Evolutionary conservation across 352 stramenopile species (phyloP).

Genomic region (Bremia lactucae): DNA sequence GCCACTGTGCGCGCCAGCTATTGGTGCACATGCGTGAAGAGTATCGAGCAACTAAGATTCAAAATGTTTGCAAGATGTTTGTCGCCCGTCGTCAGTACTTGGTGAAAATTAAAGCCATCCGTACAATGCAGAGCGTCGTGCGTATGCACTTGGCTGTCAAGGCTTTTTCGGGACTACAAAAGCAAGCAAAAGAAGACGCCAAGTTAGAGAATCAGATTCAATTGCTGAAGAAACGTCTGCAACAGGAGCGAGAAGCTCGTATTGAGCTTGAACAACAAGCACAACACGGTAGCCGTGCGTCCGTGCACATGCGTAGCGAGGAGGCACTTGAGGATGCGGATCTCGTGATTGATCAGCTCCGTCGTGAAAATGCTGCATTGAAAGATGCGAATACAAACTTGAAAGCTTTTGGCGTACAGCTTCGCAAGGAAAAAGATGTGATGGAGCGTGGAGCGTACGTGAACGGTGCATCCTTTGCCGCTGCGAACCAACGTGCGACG

Average conservation of each 20-base stretch:
- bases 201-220: constrained; percentile 95
- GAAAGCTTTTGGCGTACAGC: constrained; percentile 72
- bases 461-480: constrained; percentile 77
- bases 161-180: constrained; percentile 58
- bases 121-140: constrained; percentile 73
- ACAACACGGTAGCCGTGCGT: constrained; percentile 47
- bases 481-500: constrained; percentile 72
- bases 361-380: constrained; percentile 66
- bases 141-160: constrained; percentile 74
- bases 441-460: constrained; percentile 84
- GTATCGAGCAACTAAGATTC: constrained; percentile 70
- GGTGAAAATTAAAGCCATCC: constrained; percentile 55
- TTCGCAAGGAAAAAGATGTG: constrained; percentile 84
- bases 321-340: constrained; percentile 73
- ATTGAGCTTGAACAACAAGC: constrained; percentile 72
- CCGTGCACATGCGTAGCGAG: constrained; percentile 70
- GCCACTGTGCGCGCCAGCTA: constrained; percentile 47
- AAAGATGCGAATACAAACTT: constrained; percentile 79
- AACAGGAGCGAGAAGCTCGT: constrained; percentile 83
- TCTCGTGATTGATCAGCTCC: constrained; percentile 76
- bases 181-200: constrained; percentile 88
- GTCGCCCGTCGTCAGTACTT: constrained; percentile 50
- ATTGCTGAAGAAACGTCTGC: constrained; percentile 84
- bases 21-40: constrained; percentile 48
- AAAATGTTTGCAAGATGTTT: constrained; percentile 81